These are phyloP conservation scores for Stenocarpella maydis DNA, from an alignment of 2,329 filamentous ascomycete species.

Conservation along the genomic window DNA sequence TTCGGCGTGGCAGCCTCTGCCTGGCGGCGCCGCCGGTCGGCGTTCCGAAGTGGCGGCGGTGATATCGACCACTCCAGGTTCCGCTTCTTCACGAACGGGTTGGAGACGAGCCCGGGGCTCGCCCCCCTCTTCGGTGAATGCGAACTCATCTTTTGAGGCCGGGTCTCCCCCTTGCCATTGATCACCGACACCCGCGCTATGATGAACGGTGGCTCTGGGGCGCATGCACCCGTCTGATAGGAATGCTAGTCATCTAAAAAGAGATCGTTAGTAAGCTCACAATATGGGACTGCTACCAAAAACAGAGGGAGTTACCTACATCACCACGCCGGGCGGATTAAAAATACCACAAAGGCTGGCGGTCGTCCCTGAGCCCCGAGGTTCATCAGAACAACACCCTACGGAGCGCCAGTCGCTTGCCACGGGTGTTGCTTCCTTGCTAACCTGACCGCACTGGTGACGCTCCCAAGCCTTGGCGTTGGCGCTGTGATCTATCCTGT, in stretches of 20 bases:
- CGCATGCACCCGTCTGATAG: too few relatives aligned
- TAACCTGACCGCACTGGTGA: background rate
- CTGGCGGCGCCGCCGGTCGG: constrained; percentile 39
- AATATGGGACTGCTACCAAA: background rate
- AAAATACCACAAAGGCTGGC: too few relatives aligned
- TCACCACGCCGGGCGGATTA: too few relatives aligned
- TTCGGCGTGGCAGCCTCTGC: background rate
- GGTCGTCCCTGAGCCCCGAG: background rate
- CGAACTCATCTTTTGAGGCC: constrained; percentile 13
- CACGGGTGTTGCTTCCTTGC: background rate
- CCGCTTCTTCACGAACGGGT: constrained; percentile 56
- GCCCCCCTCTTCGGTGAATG: constrained; percentile 1
- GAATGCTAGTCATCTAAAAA: background rate
- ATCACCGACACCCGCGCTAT: constrained; percentile 42
- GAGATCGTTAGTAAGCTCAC: background rate
- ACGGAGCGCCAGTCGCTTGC: background rate
- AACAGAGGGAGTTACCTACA: too few relatives aligned
- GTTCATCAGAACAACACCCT: background rate
- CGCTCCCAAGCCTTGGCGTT: background rate
- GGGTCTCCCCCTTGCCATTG: constrained; percentile 32
- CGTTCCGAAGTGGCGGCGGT: constrained; percentile 36
- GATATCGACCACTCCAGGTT: constrained; percentile 52
- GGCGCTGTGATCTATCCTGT: background rate
- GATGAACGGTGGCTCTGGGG: background rate
- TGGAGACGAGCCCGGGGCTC: constrained; percentile 49